Evolutionary conservation across 495 filamentous ascomycete genomes (phyloP).

Genomic region (Cercophora scortea): DNA sequence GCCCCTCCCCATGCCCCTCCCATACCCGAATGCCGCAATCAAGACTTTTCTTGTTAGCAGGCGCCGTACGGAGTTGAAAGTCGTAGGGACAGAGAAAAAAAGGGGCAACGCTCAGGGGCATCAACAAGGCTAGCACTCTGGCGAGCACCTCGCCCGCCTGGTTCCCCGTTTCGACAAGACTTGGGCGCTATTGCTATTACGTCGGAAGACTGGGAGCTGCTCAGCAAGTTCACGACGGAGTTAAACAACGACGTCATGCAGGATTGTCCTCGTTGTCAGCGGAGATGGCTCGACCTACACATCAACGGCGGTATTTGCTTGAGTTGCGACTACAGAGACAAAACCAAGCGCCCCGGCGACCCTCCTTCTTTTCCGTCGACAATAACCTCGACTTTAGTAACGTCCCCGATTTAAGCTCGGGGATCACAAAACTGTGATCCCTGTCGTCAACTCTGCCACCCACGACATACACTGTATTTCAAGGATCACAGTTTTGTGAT

Average conservation of each 20-base stretch:
- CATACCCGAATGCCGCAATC: too few relatives aligned
- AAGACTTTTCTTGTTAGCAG: too few relatives aligned
- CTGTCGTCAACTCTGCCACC: too few relatives aligned
- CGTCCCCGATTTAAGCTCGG: too few relatives aligned
- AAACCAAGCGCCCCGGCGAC: neutral
- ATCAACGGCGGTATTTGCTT: neutral
- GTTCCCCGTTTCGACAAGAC: neutral
- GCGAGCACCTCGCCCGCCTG: neutral
- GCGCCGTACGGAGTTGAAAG: too few relatives aligned
- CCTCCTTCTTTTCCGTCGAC: neutral
- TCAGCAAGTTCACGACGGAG: neutral
- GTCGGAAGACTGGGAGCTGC: neutral
- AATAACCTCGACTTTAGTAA: neutral
- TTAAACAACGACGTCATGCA: neutral
- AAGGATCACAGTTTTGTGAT: too few relatives aligned
- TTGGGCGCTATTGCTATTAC: neutral
- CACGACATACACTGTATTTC: too few relatives aligned
- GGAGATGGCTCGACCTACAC: neutral
- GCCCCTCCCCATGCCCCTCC: too few relatives aligned
- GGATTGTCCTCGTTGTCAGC: neutral
- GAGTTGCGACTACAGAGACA: neutral
- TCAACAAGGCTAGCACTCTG: too few relatives aligned
- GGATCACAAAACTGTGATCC: too few relatives aligned
- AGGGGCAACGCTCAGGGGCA: too few relatives aligned
- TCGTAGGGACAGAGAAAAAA: too few relatives aligned